phyloP scores from a whole-genome alignment of 305 asterid genomes.

The Fraxinus albicans region DNA sequence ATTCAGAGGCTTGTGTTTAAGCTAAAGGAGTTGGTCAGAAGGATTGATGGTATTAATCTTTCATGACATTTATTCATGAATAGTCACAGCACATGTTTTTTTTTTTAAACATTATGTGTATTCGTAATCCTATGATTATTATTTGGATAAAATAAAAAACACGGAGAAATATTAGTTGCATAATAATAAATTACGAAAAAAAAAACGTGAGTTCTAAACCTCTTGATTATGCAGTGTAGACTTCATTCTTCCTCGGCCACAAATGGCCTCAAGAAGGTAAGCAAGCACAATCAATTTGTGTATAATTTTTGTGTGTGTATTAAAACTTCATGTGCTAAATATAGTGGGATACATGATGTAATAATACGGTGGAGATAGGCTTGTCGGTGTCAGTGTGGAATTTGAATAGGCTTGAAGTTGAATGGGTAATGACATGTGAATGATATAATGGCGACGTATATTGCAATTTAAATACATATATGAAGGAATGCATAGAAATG shows the following conservation, averaged over 20 bases:
- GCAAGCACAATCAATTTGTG: not conserved
- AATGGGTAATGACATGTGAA: not conserved
- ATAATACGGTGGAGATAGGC: not conserved
- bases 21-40: conserved; percentile 91
- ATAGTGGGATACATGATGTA: not conserved
- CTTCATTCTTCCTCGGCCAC: not conserved
- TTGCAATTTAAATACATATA: not conserved
- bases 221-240: not conserved
- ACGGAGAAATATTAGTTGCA: not conserved
- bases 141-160: not conserved
- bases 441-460: not conserved
- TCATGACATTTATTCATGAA: not conserved
- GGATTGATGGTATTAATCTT: conserved; percentile 74
- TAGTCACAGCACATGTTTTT: not conserved
- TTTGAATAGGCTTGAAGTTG: not conserved
- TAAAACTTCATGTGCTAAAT: not conserved
- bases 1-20: conserved; percentile 93
- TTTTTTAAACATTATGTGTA: not conserved
- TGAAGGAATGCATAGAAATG: not conserved
- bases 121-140: not conserved
- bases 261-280: not conserved
- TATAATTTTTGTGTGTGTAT: not conserved
- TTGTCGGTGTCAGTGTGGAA: not conserved
- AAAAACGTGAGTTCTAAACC: not conserved
- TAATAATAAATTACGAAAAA: not conserved